Base-by-base conservation (phyloP, 2,329 filamentous ascomycete genomes). In the Cordyceps militaris region DNA sequence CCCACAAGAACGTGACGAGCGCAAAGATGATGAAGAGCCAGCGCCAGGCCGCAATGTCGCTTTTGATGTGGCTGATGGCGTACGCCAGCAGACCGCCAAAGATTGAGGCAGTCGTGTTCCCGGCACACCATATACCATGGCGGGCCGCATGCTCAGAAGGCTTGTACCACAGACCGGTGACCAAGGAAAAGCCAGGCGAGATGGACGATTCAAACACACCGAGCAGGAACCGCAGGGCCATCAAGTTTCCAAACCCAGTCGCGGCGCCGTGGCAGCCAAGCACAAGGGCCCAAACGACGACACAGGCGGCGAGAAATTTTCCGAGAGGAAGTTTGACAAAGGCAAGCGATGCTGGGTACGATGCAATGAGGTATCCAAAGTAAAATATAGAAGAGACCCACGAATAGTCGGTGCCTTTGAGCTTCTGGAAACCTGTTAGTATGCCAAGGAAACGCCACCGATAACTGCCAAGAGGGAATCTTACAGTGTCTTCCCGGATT, bases 321-420 rank as follows among this genome's bases (percentile, higher is more conserved):
- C 61, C 64, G 38, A 65, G 58, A 3, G 62, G 65, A 4, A 64
- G 58, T 6, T 63, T 63, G 47, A 65, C 57, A 26, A 65, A 61
- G 1, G 60, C 52, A 16, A 62, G 57, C 0, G 63, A 61, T 9
- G 60, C 61, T 8, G 64, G 65, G 38, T 65, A 66, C 1, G 60
- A 62, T 10, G 63, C 63, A 23, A 63, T 55, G 4, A 80, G 64
- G 56, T 80, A 79, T 1, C 76, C 76, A 61, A 79, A 77, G 64
- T 78, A 79, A 57, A 79, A 78, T 65, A 79, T 74, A 21, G 64
- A 74, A 0, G 71, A 68, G 1, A 76, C 68, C 76, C 77, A 79
- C 40, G 74, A 74, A 59, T 79, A 79, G 49, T 82, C 70, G 57
- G 77, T 59, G 1, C 62, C 62, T 3, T 58, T 30, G 1, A 63